phyloP scores from a whole-genome alignment of 495 filamentous ascomycete species.

The Neurospora discreta region DNA sequence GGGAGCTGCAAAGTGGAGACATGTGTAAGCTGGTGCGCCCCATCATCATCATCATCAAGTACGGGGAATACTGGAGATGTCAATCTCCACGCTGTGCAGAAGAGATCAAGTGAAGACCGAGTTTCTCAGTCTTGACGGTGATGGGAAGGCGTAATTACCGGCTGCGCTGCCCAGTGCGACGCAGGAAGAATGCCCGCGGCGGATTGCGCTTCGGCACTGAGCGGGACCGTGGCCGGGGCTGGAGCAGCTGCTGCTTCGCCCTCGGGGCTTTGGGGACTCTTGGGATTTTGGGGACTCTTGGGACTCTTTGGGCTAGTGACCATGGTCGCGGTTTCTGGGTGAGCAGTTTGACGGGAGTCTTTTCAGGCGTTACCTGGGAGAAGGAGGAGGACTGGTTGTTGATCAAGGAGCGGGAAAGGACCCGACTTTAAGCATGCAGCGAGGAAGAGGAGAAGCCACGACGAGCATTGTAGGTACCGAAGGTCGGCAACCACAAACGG shows the following conservation, averaged over 20 bases:
- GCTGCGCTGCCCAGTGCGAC: background rate
- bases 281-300: background rate
- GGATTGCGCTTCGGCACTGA: background rate
- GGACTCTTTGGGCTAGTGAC: background rate
- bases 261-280: background rate
- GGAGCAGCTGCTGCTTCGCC: background rate
- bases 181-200: slow-evolving; percentile 1
- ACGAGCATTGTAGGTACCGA: background rate
- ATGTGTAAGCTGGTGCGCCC: background rate
- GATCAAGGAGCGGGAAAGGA: background rate
- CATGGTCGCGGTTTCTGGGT: background rate
- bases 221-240: background rate
- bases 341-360: background rate
- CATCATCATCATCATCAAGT: background rate
- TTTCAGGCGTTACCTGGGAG: background rate
- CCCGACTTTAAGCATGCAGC: background rate
- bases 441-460: background rate
- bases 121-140: too few species aligned
- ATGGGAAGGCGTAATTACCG: background rate
- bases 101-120: too few species aligned
- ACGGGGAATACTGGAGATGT: too few species aligned
- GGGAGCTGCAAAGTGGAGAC: background rate
- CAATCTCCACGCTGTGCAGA: too few species aligned
- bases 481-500: background rate
- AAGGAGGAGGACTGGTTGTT: background rate